Evolutionary conservation across 2,329 filamentous ascomycete genomes (phyloP), one percentile per base, ranked within the genome.

Genomic region (Sphaerulina musiva): DNA sequence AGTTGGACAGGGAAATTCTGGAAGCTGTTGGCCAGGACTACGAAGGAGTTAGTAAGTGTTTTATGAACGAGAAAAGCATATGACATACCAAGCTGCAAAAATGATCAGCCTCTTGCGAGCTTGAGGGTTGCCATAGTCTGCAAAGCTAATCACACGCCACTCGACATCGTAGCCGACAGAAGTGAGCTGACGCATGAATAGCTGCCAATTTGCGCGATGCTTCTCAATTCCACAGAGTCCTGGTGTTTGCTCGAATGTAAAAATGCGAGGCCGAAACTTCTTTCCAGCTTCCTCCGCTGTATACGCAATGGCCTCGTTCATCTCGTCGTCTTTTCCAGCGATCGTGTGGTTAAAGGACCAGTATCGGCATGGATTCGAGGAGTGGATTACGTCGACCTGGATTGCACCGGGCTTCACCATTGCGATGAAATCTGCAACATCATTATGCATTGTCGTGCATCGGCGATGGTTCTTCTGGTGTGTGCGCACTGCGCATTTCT

Each of bases 221-320:
- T 84, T 82, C 9, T 50, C 14, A 0, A 78, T 70, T 0, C 46
- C 50, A 1, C 80, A 68, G 1, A 95, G 77, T 0, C 87, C 88
- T 50, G 81, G 83, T 0, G 89, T 91, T 64, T 95, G 86, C 63
- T 95, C 89, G 0, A 95, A 73, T 0, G 88, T 95, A 1, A 88
- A 79, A 0, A 93, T 65, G 0, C 89, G 77, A 0, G 89, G 88
- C 0, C 76, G 78, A 0, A 78, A 68, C 36, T 78, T 78, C 6
- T 77, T 69, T 0, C 92, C 70, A 0, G 90, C 20, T 2, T 23
- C 36, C 2, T 9, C 70, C 0, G 77, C 67, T 0, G 71, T 71
- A 43, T 78, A 77, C 0, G 78, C 69, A 0, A 77, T 72, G 1
- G 82, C 81, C 0, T 80, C 82, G 61, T 95, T 93, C 0, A 72